A percentile compares a stretch with the other conserved stretches of the same genome.
These are phyloP conservation scores for Tulasnella sp. DNA, from an alignment of 768 basidiomycete genomes.

Conservation along the genomic window DNA sequence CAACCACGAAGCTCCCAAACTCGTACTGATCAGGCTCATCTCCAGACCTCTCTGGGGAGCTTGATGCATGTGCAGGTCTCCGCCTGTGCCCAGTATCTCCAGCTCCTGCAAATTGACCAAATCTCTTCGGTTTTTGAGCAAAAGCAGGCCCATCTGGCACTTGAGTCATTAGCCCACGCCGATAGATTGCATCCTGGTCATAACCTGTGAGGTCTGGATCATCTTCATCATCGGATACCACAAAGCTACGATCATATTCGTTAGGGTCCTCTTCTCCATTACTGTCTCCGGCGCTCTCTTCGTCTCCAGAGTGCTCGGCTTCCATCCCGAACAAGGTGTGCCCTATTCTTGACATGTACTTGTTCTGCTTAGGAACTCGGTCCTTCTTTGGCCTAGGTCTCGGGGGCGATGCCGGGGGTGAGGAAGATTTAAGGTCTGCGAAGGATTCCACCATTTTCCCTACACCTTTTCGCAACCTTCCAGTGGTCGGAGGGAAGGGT, in stretches of 20 bases:
- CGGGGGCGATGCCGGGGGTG: neutral
- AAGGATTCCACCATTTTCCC: neutral
- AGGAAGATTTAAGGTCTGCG: constrained; percentile 1
- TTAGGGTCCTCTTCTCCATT: constrained; percentile 50
- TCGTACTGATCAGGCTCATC: constrained; percentile 51
- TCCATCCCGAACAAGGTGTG: constrained; percentile 45
- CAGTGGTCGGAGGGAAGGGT: neutral
- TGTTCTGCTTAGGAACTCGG: constrained; percentile 10
- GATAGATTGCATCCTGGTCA: constrained; percentile 57
- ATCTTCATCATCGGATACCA: constrained; percentile 44
- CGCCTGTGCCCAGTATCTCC: constrained; percentile 24
- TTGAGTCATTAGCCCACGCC: constrained; percentile 62
- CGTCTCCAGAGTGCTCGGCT: constrained; percentile 71
- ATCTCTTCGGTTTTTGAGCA: constrained; percentile 35
- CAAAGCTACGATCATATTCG: constrained; percentile 56
- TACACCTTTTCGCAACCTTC: neutral
- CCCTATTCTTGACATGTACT: neutral
- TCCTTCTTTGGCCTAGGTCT: neutral
- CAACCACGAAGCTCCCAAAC: constrained; percentile 68
- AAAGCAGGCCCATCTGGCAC: constrained; percentile 45
- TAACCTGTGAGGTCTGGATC: constrained; percentile 63
- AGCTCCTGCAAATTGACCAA: constrained; percentile 22
- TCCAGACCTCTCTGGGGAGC: constrained; percentile 46
- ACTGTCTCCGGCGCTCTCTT: constrained; percentile 60
- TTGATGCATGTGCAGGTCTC: constrained; percentile 31